These are phyloP conservation scores for Trypanosoma brucei DNA, from an alignment of 208 protist species.

Conservation along the genomic window DNA sequence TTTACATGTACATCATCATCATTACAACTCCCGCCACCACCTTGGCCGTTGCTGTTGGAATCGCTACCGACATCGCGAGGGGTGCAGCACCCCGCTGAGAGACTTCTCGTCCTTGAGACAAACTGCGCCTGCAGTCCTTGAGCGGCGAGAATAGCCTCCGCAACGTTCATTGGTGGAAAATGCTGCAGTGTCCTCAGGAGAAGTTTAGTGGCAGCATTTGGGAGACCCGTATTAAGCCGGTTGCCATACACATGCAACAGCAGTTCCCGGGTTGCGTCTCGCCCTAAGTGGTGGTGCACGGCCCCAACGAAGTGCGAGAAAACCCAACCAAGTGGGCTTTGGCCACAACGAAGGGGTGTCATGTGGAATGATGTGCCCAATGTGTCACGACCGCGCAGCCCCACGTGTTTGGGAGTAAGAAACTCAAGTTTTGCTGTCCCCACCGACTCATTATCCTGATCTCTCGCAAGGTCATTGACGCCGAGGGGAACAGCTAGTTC, in stretches of 20 bases:
- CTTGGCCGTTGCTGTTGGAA: too few species aligned
- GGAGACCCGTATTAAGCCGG: conserved; percentile 23
- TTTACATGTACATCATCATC: too few species aligned
- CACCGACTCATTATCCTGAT: too few species aligned
- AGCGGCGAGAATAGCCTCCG: conserved; percentile 68
- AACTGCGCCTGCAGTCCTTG: conserved; percentile 69
- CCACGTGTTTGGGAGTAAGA: conserved; percentile 35
- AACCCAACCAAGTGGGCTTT: conserved; percentile 78
- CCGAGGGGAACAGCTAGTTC: conserved; percentile 40
- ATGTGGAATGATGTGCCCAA: conserved; percentile 70
- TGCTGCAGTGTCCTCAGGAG: conserved; percentile 49
- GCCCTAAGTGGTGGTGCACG: conserved; percentile 45
- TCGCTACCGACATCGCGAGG: not conserved
- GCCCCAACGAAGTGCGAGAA: conserved; percentile 84
- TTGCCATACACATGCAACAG: conserved; percentile 45
- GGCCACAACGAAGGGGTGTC: conserved; percentile 47
- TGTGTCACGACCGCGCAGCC: conserved; percentile 36
- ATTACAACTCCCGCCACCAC: too few species aligned
- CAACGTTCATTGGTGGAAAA: conserved; percentile 54
- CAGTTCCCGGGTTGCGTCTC: conserved; percentile 10
- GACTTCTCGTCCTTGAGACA: conserved; percentile 38
- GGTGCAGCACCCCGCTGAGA: conserved; percentile 1
- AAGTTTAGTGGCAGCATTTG: conserved; percentile 29
- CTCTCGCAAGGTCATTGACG: not conserved
- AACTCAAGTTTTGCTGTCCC: conserved; percentile 24